Evolutionary conservation across 371 early-diverging fungal genomes (phyloP).

Genomic region (Mortierella sp.): DNA sequence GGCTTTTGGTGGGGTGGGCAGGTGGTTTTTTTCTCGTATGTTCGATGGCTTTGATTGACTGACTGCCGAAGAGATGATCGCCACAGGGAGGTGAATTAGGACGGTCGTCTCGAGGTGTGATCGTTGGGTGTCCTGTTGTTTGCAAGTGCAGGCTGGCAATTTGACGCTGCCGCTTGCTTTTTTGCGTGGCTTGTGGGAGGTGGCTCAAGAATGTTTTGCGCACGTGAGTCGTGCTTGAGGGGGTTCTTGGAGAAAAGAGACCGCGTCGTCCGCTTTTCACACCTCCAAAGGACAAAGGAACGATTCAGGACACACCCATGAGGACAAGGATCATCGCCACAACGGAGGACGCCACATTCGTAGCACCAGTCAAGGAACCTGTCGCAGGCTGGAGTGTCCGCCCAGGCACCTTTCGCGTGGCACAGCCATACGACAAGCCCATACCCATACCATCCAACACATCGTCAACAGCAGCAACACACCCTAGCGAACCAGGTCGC

Average conservation of each 20-base stretch:
- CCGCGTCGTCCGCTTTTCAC: background rate
- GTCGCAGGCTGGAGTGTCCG: conserved; percentile 38
- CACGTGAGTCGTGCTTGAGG: background rate
- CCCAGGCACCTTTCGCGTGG: conserved; percentile 48
- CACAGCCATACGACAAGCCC: conserved; percentile 34
- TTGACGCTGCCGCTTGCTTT: background rate
- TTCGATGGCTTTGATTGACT: background rate
- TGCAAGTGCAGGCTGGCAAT: background rate
- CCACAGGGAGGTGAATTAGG: background rate
- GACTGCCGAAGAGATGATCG: background rate
- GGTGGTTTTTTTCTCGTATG: background rate
- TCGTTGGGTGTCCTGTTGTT: background rate
- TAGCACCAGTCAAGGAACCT: conserved; percentile 30
- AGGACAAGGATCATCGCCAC: conserved; percentile 14
- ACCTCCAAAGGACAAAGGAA: background rate
- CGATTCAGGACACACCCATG: conserved; percentile 3
- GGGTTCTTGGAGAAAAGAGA: background rate
- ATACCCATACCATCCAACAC: background rate
- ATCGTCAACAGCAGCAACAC: background rate
- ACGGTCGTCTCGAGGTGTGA: background rate
- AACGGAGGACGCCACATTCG: conserved; percentile 10
- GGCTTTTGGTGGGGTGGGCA: background rate
- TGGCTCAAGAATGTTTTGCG: background rate
- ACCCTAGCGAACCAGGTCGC: background rate
- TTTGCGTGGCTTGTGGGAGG: background rate